phyloP scores from a whole-genome alignment of 2,329 filamentous ascomycete species.

The Botryotinia narcissicola region DNA sequence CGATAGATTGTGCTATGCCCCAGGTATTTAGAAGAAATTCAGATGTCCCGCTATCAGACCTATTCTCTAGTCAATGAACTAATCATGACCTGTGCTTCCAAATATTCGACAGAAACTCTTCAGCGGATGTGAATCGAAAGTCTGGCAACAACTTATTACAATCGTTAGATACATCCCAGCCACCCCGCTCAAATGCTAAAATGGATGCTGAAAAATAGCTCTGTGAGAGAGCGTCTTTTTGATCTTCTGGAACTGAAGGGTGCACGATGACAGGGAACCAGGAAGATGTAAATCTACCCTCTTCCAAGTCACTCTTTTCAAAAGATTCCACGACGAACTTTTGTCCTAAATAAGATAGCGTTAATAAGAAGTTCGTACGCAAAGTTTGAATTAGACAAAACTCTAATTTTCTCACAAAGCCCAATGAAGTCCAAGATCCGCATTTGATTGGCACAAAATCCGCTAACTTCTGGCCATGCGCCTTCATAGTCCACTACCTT shows the following conservation, averaged over 20 bases:
- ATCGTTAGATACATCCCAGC: slow-evolving; percentile 45
- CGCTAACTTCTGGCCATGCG: slow-evolving; percentile 35
- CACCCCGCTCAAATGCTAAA: slow-evolving; percentile 42
- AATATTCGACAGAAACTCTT: slow-evolving; percentile 43
- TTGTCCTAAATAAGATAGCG: slow-evolving; percentile 29
- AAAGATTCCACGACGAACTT: slow-evolving; percentile 47
- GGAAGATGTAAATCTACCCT: slow-evolving; percentile 42
- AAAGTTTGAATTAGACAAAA: slow-evolving; percentile 31
- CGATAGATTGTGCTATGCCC: neutral
- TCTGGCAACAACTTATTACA: slow-evolving; percentile 47
- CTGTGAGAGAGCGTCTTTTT: slow-evolving; percentile 31
- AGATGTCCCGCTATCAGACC: neutral
- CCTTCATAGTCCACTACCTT: slow-evolving; percentile 37
- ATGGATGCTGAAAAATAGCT: slow-evolving; percentile 45
- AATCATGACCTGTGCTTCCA: slow-evolving; percentile 26
- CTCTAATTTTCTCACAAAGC: slow-evolving; percentile 36
- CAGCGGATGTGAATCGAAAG: slow-evolving; percentile 42
- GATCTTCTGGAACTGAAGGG: slow-evolving; percentile 40
- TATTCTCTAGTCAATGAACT: too few relatives aligned
- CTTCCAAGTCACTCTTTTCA: slow-evolving; percentile 47
- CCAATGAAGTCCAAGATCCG: neutral
- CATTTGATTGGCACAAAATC: slow-evolving; percentile 28
- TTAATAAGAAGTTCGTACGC: neutral
- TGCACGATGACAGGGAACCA: slow-evolving; percentile 43
- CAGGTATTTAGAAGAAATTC: neutral